phyloP scores from a whole-genome alignment of 2,329 filamentous ascomycete genomes.

The Colletotrichum phormii region DNA sequence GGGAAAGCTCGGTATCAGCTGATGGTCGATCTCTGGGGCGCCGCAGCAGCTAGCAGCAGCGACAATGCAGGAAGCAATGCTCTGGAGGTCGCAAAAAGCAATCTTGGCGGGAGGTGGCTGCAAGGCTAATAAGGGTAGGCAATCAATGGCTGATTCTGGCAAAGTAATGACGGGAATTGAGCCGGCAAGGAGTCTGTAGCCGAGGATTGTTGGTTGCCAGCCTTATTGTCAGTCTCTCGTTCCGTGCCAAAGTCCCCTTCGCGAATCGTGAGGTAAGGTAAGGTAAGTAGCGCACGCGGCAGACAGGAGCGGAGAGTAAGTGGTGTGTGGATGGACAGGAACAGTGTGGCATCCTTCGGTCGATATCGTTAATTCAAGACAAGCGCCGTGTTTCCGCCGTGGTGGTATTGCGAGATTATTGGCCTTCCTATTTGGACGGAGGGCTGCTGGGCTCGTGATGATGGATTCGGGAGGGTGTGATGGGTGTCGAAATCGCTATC shows the following conservation, averaged over 20 bases:
- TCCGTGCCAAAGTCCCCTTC: neutral
- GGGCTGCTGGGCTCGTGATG: slow-evolving; percentile 36
- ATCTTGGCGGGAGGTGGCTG: neutral
- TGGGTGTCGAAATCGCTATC: slow-evolving; percentile 13
- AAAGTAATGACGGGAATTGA: slow-evolving; percentile 18
- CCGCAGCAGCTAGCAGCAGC: slow-evolving; percentile 7
- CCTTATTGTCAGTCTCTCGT: neutral
- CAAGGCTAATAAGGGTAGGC: neutral
- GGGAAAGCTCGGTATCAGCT: slow-evolving; percentile 31
- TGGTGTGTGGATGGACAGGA: slow-evolving; percentile 23
- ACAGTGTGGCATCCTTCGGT: slow-evolving; percentile 33
- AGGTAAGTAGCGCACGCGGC: no score
- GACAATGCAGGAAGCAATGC: neutral
- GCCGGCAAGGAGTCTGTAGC: slow-evolving; percentile 10
- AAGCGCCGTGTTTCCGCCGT: slow-evolving; percentile 34
- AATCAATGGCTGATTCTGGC: slow-evolving; percentile 9
- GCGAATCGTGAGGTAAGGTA: neutral
- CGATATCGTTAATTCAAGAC: slow-evolving; percentile 29
- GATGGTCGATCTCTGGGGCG: slow-evolving; percentile 25
- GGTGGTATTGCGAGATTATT: slow-evolving; percentile 36
- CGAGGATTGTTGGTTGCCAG: slow-evolving; percentile 13
- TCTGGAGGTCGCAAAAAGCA: slow-evolving; percentile 9
- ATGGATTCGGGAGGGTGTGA: slow-evolving; percentile 26
- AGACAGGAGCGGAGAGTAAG: slow-evolving; percentile 3
- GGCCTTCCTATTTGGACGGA: slow-evolving; percentile 38